Evolutionary conservation across 2,329 filamentous ascomycete genomes (phyloP).

Genomic region (Scedosporium boydii): DNA sequence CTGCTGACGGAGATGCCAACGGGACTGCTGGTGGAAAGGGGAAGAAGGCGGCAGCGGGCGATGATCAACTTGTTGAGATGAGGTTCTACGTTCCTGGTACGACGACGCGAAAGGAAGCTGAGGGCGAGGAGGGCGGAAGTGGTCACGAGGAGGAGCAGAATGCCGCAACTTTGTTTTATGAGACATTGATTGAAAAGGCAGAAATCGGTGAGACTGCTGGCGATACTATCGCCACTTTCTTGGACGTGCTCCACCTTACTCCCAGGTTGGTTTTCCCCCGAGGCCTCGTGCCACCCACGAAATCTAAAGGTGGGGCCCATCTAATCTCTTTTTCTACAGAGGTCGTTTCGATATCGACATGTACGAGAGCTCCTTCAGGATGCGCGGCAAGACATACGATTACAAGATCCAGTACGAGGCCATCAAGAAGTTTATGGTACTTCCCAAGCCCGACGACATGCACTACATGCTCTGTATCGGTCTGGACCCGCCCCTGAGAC

Average conservation of each 20-base stretch:
- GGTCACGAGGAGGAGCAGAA: conserved; percentile 75
- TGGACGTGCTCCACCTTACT: conserved; percentile 93
- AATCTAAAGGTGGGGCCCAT: not conserved
- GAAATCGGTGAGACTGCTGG: conserved; percentile 99
- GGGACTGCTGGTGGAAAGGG: conserved; percentile 60
- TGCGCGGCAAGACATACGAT: conserved; percentile 98
- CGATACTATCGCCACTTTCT: conserved; percentile 93
- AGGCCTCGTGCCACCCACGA: not conserved
- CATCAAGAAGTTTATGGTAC: conserved; percentile 97
- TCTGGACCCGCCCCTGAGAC: conserved; percentile 85
- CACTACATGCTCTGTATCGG: conserved; percentile 93
- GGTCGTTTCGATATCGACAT: conserved; percentile 99
- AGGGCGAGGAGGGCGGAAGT: conserved; percentile 62
- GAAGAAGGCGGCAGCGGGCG: conserved; percentile 79
- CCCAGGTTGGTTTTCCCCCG: conserved; percentile 52
- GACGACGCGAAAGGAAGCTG: conserved; percentile 62
- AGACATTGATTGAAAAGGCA: conserved; percentile 94
- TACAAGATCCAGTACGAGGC: conserved; percentile 99
- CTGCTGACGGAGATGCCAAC: conserved; percentile 61
- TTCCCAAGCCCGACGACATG: conserved; percentile 96
- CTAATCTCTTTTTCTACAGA: conserved; percentile 37
- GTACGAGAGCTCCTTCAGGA: conserved; percentile 94
- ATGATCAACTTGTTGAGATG: conserved; percentile 96
- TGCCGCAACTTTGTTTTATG: conserved; percentile 94
- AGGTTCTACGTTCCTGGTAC: conserved; percentile 96